Evolutionary conservation across 2,329 filamentous ascomycete genomes (phyloP).

Genomic region (Cercospora nicotianae): DNA sequence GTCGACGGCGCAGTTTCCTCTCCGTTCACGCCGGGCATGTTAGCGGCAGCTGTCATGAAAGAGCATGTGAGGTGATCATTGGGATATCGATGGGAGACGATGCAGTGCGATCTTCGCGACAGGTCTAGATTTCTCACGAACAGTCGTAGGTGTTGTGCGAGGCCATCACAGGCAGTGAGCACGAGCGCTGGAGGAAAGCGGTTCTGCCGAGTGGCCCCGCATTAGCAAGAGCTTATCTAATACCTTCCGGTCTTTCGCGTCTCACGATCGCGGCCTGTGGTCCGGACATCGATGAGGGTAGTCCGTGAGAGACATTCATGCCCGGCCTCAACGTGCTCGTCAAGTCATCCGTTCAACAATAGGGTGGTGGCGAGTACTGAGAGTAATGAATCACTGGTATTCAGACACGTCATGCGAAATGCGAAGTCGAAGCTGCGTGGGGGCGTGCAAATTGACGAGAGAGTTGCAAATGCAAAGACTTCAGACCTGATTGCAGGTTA

Average conservation of each 20-base stretch:
- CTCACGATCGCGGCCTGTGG: not conserved
- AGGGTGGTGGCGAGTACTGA: too few relatives aligned
- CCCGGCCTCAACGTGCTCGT: not conserved
- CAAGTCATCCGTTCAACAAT: not conserved
- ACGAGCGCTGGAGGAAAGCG: not conserved
- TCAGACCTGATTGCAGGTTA: not conserved
- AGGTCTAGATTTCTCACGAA: not conserved
- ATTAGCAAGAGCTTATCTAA: not conserved
- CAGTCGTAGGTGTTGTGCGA: not conserved
- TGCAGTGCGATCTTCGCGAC: not conserved
- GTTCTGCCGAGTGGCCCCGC: slow-evolving; percentile 1
- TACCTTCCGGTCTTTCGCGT: not conserved
- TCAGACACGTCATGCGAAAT: not conserved
- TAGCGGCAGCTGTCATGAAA: not conserved
- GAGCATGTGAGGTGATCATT: not conserved
- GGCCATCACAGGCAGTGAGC: not conserved
- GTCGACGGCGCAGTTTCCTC: not conserved
- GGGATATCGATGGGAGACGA: not conserved
- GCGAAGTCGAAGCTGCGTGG: not conserved
- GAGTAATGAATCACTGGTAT: too few relatives aligned
- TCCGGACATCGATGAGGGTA: not conserved
- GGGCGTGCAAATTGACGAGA: not conserved
- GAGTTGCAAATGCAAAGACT: not conserved
- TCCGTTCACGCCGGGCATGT: slow-evolving; percentile 2
- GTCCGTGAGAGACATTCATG: not conserved